Conservation (phyloP, 257 asterid species). For the Ballota nigra region DNA sequence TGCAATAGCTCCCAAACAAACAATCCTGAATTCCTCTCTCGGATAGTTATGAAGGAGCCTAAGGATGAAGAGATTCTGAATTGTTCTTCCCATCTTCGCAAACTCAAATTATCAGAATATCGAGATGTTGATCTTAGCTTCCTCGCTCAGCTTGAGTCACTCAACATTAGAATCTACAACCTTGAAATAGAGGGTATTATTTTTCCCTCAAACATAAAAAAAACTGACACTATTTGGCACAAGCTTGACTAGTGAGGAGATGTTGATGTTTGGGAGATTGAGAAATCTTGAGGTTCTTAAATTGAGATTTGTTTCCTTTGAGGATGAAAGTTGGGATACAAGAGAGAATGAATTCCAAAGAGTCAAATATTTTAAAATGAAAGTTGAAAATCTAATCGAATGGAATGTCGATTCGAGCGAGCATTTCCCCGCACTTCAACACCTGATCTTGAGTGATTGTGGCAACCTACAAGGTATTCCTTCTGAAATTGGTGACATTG, state of each 20-base stretch:
- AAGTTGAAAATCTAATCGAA: background rate
- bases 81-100: background rate
- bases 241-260: conserved; percentile 2
- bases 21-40: conserved; percentile 2
- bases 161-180: background rate
- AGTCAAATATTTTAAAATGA: background rate
- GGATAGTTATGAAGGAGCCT: background rate
- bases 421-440: background rate
- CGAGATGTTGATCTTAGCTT: background rate
- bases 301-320: background rate
- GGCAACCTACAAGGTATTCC: background rate
- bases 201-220: background rate
- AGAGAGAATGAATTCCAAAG: background rate
- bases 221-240: conserved; percentile 3
- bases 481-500: background rate
- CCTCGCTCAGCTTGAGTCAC: background rate
- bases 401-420: background rate
- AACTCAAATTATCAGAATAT: background rate
- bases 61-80: conserved; percentile 7
- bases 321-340: background rate
- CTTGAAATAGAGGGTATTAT: background rate
- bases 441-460: background rate
- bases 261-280: conserved; percentile 2
- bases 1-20: background rate
- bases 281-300: conserved; percentile 1